These are phyloP conservation scores for Calcarisporium arbuscula DNA, from an alignment of 2,329 filamentous ascomycete species.

Conservation along the genomic window DNA sequence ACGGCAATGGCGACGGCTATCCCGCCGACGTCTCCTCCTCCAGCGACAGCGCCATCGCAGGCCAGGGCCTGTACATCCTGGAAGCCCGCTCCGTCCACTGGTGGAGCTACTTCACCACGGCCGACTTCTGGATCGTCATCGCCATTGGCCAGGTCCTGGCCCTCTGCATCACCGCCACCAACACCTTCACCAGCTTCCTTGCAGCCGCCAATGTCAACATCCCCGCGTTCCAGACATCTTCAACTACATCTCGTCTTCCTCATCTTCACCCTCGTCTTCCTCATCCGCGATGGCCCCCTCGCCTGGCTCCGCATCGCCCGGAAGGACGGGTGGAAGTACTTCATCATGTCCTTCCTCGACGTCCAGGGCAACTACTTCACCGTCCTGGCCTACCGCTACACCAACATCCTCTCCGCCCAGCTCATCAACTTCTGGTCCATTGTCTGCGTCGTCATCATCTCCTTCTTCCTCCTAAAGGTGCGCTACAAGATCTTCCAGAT, in stretches of 20 bases:
- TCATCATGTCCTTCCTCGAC: slow-evolving; percentile 87
- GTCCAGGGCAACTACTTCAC: slow-evolving; percentile 98
- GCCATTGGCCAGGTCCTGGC: slow-evolving; percentile 76
- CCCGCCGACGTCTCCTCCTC: slow-evolving; percentile 4
- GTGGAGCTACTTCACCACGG: slow-evolving; percentile 73
- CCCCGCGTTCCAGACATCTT: slow-evolving; percentile 92
- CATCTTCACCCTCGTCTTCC: slow-evolving; percentile 73
- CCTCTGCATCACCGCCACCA: slow-evolving; percentile 86
- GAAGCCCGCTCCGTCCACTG: slow-evolving; percentile 49
- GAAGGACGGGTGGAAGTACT: slow-evolving; percentile 84
- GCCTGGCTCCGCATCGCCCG: slow-evolving; percentile 58
- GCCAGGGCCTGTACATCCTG: slow-evolving; percentile 47
- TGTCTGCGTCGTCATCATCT: slow-evolving; percentile 80
- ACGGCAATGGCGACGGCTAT: slow-evolving; percentile 3
- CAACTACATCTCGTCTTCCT: slow-evolving; percentile 83
- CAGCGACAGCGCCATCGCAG: slow-evolving; percentile 30
- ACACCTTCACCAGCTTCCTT: slow-evolving; percentile 81
- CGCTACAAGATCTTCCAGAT: slow-evolving; percentile 87
- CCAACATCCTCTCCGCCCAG: slow-evolving; percentile 86
- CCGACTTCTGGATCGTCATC: slow-evolving; percentile 83
- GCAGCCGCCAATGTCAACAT: slow-evolving; percentile 63
- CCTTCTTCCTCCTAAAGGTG: slow-evolving; percentile 75
- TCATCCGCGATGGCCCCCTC: slow-evolving; percentile 72
- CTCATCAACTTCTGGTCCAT: slow-evolving; percentile 99
- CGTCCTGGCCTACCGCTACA: slow-evolving; percentile 87